These are phyloP conservation scores for Nicotiana rustica DNA, from an alignment of 305 asterid species.

Conservation along the genomic window DNA sequence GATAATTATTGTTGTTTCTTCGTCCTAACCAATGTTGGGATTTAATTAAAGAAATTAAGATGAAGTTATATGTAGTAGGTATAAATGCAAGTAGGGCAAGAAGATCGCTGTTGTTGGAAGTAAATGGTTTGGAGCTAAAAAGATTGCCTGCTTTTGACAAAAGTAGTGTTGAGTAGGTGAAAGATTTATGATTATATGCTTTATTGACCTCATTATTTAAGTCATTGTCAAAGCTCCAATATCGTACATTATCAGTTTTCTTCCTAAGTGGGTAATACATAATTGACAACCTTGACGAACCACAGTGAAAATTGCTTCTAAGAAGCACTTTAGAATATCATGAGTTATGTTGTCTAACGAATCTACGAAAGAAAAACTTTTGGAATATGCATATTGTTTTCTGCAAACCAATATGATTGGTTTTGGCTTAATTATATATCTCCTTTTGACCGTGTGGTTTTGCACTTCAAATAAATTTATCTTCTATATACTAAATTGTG, in stretches of 20 bases:
- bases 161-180: constrained; percentile 28
- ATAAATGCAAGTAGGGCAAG: constrained; percentile 16
- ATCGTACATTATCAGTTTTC: not conserved
- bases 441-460: no score
- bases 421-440: not conserved
- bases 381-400: no score
- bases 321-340: not conserved
- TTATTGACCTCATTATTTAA: not conserved
- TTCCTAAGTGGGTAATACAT: not conserved
- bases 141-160: constrained; percentile 5
- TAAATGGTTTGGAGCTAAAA: constrained; percentile 26
- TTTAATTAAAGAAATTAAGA: not conserved
- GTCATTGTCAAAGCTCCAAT: not conserved
- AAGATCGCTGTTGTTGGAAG: constrained; percentile 17
- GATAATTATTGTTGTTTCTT: constrained; percentile 25
- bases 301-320: not conserved
- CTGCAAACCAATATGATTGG: not conserved
- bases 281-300: not conserved
- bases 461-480: no score
- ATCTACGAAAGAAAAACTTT: no score
- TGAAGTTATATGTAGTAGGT: not conserved
- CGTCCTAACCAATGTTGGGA: not conserved
- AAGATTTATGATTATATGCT: constrained; percentile 15
- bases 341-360: no score
- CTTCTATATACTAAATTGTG: no score